phyloP scores from a whole-genome alignment of 2,329 filamentous ascomycete species.

The Rutstroemia sp. region DNA sequence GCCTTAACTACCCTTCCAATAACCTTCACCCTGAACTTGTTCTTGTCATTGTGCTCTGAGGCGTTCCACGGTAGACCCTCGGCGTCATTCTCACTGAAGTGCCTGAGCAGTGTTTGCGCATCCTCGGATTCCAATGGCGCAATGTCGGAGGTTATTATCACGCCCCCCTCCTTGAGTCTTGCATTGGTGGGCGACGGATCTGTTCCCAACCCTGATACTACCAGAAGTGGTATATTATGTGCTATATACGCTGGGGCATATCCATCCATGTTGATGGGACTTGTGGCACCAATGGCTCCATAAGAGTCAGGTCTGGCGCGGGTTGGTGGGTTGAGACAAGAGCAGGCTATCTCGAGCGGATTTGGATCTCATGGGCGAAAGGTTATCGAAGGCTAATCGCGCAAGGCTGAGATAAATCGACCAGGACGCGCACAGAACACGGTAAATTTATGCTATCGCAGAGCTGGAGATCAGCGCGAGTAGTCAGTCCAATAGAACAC shows the following conservation, averaged over 20 bases:
- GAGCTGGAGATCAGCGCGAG: too few relatives aligned
- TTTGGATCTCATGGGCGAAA: not conserved
- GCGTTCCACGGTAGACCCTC: constrained; percentile 60
- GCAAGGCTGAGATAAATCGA: not conserved
- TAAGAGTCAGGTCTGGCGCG: constrained; percentile 15
- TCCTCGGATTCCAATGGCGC: constrained; percentile 58
- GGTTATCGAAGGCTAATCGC: not conserved
- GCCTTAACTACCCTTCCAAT: constrained; percentile 67
- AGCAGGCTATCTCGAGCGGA: constrained; percentile 1
- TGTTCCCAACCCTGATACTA: constrained; percentile 68
- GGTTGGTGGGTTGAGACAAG: not conserved
- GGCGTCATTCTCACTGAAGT: constrained; percentile 60
- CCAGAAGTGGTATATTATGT: constrained; percentile 78
- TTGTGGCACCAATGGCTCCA: constrained; percentile 20
- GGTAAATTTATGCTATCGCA: too few relatives aligned
- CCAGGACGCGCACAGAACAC: not conserved
- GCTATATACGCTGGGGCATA: constrained; percentile 74
- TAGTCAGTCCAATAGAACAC: not conserved
- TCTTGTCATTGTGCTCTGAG: constrained; percentile 39
- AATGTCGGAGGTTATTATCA: constrained; percentile 61
- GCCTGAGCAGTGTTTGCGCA: constrained; percentile 56
- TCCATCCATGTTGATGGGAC: constrained; percentile 56
- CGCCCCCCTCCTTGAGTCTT: constrained; percentile 34
- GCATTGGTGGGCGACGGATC: constrained; percentile 31
- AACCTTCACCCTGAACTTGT: constrained; percentile 61